These are phyloP conservation scores for Starmerella khaoyaiensis DNA, from an alignment of 805 yeast species.

Conservation along the genomic window DNA sequence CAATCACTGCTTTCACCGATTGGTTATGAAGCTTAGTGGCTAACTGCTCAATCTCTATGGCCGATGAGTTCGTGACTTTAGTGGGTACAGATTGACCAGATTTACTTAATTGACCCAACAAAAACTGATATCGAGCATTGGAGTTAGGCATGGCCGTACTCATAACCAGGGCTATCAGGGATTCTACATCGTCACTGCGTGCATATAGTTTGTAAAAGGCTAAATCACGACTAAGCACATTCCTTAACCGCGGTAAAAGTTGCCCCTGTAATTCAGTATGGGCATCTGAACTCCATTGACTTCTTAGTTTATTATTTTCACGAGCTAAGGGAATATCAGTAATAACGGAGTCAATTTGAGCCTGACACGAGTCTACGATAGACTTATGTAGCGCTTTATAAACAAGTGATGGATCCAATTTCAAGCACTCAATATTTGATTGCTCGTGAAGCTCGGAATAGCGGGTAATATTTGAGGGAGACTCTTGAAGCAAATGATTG, in stretches of 20 bases:
- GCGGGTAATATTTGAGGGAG: conserved; percentile 23
- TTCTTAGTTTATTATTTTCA: conserved; percentile 16
- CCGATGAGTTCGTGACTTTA: neutral
- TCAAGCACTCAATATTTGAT: conserved; percentile 20
- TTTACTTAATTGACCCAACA: conserved; percentile 24
- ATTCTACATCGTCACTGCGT: conserved; percentile 29
- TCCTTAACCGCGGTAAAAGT: conserved; percentile 23
- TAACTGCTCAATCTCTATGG: neutral
- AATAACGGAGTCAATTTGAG: conserved; percentile 16
- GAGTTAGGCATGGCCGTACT: conserved; percentile 24
- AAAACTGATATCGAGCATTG: conserved; percentile 22
- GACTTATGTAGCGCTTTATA: conserved; percentile 19
- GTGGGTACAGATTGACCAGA: conserved; percentile 8
- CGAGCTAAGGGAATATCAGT: conserved; percentile 13
- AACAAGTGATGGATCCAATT: conserved; percentile 9
- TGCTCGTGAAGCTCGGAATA: conserved; percentile 18
- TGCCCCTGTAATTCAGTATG: conserved; percentile 30
- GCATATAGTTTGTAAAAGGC: conserved; percentile 31
- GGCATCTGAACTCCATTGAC: conserved; percentile 28
- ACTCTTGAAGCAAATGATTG: conserved; percentile 19
- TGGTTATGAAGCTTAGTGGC: conserved; percentile 23
- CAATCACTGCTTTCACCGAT: conserved; percentile 24
- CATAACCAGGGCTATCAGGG: conserved; percentile 16
- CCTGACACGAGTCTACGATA: conserved; percentile 24
- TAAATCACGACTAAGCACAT: conserved; percentile 14